phyloP scores from a whole-genome alignment of 2,329 filamentous ascomycete species.

The Scytalidium sp. region DNA sequence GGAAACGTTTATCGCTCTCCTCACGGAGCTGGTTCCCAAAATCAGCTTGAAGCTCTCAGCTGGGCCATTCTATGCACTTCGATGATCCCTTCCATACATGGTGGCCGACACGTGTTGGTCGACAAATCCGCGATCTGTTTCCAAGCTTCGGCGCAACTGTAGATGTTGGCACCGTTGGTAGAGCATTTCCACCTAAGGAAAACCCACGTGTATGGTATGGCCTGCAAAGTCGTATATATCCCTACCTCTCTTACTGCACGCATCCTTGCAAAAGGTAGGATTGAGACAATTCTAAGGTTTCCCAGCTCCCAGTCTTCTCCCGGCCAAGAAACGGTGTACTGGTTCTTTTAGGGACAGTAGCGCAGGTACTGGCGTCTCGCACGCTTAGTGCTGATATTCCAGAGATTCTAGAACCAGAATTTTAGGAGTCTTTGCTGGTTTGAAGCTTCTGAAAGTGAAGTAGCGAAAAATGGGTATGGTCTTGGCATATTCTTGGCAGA shows the following conservation, averaged over 20 bases:
- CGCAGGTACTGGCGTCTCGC: not conserved
- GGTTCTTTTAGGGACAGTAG: not conserved
- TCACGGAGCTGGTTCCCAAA: not conserved
- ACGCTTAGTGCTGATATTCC: not conserved
- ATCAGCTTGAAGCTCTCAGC: not conserved
- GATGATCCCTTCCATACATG: not conserved
- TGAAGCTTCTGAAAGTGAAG: no score
- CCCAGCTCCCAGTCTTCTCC: not conserved
- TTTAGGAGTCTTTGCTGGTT: no score
- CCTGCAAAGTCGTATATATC: not conserved
- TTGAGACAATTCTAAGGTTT: not conserved
- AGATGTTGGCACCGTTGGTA: not conserved
- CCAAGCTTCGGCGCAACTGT: not conserved
- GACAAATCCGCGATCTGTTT: not conserved
- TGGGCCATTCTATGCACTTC: not conserved
- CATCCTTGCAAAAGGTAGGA: conserved; percentile 21
- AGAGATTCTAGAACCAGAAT: no score
- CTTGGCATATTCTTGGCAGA: no score
- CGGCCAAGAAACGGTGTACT: not conserved
- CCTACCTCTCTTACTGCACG: conserved; percentile 14
- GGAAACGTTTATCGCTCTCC: no score
- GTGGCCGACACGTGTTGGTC: not conserved
- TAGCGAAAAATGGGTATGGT: no score
- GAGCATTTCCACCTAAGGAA: not conserved
- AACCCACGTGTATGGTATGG: not conserved